Evolutionary conservation across 2,329 filamentous ascomycete species (phyloP).

Genomic region (Zarea fungicola): DNA sequence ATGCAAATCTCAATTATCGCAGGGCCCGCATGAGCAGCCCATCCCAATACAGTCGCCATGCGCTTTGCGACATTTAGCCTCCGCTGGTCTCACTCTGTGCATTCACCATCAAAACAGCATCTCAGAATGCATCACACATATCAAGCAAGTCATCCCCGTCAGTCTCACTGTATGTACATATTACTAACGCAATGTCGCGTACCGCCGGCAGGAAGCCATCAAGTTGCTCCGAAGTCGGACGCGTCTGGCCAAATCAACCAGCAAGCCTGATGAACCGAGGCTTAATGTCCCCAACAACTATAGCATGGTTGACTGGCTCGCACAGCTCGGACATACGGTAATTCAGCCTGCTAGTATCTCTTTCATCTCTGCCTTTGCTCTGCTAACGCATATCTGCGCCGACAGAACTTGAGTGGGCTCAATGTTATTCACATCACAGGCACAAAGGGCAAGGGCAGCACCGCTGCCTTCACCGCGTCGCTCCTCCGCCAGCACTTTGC

Average conservation of each 20-base stretch:
- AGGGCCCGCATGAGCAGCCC: too few species aligned
- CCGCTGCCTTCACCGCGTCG: slow-evolving; percentile 41
- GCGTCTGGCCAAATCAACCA: not conserved
- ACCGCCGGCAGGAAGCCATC: not conserved
- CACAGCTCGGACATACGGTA: slow-evolving; percentile 6
- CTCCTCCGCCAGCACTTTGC: slow-evolving; percentile 31
- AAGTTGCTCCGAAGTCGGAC: slow-evolving; percentile 2
- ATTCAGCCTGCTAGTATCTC: too few species aligned
- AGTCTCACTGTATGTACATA: too few species aligned
- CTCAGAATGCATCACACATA: too few species aligned
- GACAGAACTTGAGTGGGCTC: slow-evolving; percentile 19
- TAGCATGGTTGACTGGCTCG: slow-evolving; percentile 5
- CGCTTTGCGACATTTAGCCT: too few species aligned
- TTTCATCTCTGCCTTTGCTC: too few species aligned
- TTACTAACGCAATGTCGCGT: not conserved
- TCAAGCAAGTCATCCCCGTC: too few species aligned
- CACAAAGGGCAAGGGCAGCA: slow-evolving; percentile 51
- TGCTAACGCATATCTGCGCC: not conserved
- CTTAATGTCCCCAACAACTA: slow-evolving; percentile 10
- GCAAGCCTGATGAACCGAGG: slow-evolving; percentile 5
- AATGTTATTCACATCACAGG: slow-evolving; percentile 48
- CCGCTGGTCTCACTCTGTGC: too few species aligned
- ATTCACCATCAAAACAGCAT: too few species aligned
- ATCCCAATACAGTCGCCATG: too few species aligned
- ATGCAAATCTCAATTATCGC: too few species aligned